phyloP scores from a whole-genome alignment of 2,329 filamentous ascomycete genomes.

The Sphaceloma murrayae region DNA sequence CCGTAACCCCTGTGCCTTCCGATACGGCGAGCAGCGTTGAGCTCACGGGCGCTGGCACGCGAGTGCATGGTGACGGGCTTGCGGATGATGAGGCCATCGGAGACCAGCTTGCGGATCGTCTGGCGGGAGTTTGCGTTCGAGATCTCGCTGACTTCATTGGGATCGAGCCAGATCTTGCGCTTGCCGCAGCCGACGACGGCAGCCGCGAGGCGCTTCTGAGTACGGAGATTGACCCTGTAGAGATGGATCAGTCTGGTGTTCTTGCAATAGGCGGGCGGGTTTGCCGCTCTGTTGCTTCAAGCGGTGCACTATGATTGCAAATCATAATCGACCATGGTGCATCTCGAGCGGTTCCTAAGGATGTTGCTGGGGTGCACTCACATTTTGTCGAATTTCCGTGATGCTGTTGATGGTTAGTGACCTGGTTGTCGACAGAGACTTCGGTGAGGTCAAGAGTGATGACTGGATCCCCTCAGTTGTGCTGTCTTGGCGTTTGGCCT shows the following conservation, averaged over 20 bases:
- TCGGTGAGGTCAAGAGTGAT: conserved; percentile 10
- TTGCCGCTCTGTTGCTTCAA: conserved; percentile 4
- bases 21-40: conserved; percentile 88
- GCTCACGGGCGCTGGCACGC: conserved; percentile 86
- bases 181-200: conserved; percentile 98
- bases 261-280: neutral
- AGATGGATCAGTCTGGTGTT: conserved; percentile 16
- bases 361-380: conserved; percentile 10
- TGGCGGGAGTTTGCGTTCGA: conserved; percentile 99
- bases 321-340: neutral
- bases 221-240: conserved; percentile 94
- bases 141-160: conserved; percentile 98
- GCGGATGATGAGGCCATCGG: conserved; percentile 99
- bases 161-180: conserved; percentile 99
- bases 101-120: conserved; percentile 98
- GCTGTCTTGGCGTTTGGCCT: conserved; percentile 5
- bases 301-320: neutral
- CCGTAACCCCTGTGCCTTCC: conserved; percentile 98
- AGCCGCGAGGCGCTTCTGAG: conserved; percentile 99
- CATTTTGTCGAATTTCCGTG: conserved; percentile 17
- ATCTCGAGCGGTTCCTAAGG: neutral
- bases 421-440: conserved; percentile 16
- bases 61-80: conserved; percentile 99
- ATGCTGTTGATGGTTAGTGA: conserved; percentile 17
- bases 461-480: conserved; percentile 12